Base-by-base conservation (phyloP, 495 filamentous ascomycete species). In the Penicillium dipodomyicola region DNA sequence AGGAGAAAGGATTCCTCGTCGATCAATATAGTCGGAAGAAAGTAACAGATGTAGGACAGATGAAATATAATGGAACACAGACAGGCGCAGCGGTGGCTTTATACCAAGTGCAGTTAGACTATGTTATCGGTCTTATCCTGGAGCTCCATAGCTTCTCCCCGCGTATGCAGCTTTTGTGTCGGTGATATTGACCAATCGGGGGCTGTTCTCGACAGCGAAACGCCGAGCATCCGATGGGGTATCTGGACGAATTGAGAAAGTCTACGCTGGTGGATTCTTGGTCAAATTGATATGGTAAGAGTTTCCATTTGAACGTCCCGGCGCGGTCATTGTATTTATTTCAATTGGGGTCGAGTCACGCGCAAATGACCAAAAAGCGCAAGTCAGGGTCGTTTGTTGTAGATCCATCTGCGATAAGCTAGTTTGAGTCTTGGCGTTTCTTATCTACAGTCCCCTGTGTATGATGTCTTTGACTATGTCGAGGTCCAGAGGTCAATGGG, bases 191-290 rank as follows among this genome's bases (percentile, higher is more conserved):
- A 20, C 65, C 65, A 68, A 68, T 68, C 56, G 64, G 6, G 4
- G 3, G 0, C 12, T 20, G 11, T 3, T 0, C 39, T 19, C 2
- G n/a, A 17, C 8, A 3, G 11, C 42, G 48, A 68, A 66, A 60
- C 65, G 61, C 65, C 65, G 65, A 68, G 35, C 5, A 37, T 29
- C 62, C 44, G 40, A 45, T 48, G 44, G 8, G 19, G 54, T 42
- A 54, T 39, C 14, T 59, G 14, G 60, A 60, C 65, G 56, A 54
- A 66, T 68, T 43, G 52, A 68, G 65, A 62, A 68, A 57, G 65
- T 68, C 60, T 67, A 68, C 57, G 60, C 63, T 41, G 54, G 49
- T 49, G 51, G 55, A 37, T 33, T 49, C 25, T 49, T 53, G 19
- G 45, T 51, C 50, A 52, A 52, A 59, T 63, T 45, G 27, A 60